Conservation (phyloP, 2,329 filamentous ascomycete genomes). For the Talaromyces verruculosus region DNA sequence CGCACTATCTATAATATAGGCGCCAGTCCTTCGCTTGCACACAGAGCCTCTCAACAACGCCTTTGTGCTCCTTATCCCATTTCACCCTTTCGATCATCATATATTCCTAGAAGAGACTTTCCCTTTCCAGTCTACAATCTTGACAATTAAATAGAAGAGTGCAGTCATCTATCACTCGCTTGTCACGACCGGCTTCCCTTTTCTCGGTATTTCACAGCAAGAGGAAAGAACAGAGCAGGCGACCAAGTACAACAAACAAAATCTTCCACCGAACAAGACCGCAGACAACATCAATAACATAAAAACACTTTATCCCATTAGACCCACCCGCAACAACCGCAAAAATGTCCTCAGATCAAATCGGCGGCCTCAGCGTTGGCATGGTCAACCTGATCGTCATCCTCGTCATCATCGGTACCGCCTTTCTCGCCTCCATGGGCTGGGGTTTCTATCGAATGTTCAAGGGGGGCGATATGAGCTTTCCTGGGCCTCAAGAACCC, state of each 20-base stretch:
- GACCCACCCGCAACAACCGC: background rate
- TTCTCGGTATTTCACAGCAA: background rate
- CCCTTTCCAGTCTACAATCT: too few relatives aligned
- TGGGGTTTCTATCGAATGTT: slow-evolving; percentile 15
- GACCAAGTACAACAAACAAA: background rate
- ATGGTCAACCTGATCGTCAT: slow-evolving; percentile 21
- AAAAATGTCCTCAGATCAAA: slow-evolving; percentile 11
- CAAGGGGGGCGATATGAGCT: background rate
- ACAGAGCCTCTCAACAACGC: background rate
- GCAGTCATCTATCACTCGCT: background rate
- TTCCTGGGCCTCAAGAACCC: background rate
- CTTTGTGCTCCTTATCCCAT: background rate
- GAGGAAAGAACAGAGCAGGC: background rate
- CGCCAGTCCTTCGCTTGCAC: background rate
- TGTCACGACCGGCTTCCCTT: background rate
- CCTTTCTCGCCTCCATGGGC: slow-evolving; percentile 13
- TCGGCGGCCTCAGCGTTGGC: slow-evolving; percentile 16
- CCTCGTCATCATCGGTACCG: slow-evolving; percentile 16
- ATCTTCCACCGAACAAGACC: too few relatives aligned
- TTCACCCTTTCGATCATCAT: background rate
- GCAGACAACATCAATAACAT: background rate
- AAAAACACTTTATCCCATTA: background rate
- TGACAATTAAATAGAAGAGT: background rate
- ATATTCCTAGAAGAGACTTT: background rate
- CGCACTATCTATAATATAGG: background rate